Evolutionary conservation across 2,329 filamentous ascomycete genomes (phyloP).

Genomic region (Leptographium radiaticola): DNA sequence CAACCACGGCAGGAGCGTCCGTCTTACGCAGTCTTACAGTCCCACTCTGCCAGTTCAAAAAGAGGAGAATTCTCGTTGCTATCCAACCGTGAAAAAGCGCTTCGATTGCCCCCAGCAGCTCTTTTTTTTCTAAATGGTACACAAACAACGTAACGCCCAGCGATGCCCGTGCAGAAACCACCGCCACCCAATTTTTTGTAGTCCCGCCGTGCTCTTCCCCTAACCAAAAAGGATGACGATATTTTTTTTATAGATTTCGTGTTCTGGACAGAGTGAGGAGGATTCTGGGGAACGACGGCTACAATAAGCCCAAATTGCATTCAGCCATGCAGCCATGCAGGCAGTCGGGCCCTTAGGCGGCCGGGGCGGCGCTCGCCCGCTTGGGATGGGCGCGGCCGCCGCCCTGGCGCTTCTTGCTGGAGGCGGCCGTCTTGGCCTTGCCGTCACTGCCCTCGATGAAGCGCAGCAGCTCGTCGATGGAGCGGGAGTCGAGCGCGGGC

Average conservation of each 20-base stretch:
- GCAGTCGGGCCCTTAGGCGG: background rate
- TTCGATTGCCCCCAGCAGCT: background rate
- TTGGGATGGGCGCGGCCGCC: constrained; percentile 42
- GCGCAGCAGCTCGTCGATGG: constrained; percentile 83
- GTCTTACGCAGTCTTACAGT: no score
- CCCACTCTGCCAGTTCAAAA: no score
- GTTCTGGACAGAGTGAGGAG: background rate
- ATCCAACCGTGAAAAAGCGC: no score
- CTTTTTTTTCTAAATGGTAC: background rate
- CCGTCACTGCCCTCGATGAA: constrained; percentile 74
- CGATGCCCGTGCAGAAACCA: background rate
- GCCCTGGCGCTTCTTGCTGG: constrained; percentile 14
- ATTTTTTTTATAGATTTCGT: background rate
- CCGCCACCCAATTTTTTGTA: background rate
- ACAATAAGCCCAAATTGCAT: no score
- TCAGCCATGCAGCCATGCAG: no score
- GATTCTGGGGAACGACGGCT: background rate
- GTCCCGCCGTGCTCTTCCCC: background rate
- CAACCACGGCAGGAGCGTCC: no score
- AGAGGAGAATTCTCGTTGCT: no score
- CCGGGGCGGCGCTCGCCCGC: constrained; percentile 25
- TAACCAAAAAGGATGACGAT: background rate
- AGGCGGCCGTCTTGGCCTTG: constrained; percentile 27
- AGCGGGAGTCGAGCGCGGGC: constrained; percentile 55
- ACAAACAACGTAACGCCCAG: background rate